Percentiles rank a stretch among this genome's conserved stretches.
Evolutionary conservation across 164 flowering plant genomes (phyloP).

Genomic region (Chimonanthus salicifolius): DNA sequence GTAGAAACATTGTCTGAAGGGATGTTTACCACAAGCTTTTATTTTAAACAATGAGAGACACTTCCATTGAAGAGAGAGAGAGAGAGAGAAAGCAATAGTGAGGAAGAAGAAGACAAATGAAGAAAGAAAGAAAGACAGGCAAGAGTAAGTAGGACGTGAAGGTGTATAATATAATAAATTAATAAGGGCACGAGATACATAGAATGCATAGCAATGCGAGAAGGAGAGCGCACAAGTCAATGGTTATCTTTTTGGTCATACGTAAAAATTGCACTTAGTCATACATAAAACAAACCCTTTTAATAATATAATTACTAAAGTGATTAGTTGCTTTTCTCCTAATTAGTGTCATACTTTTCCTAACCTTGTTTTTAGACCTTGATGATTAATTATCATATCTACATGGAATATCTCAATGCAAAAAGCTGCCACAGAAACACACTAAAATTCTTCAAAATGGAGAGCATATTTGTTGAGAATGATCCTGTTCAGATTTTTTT

Average conservation of each 20-base stretch:
- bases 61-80: no score
- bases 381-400: background rate
- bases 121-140: no score
- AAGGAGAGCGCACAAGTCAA: background rate
- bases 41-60: no score
- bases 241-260: background rate
- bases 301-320: background rate
- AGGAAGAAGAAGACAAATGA: background rate
- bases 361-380: background rate
- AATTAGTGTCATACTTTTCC: background rate
- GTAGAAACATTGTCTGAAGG: no score
- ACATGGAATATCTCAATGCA: background rate
- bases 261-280: background rate
- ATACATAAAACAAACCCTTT: background rate
- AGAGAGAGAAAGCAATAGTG: no score
- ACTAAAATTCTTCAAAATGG: background rate
- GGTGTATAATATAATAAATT: background rate
- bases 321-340: background rate
- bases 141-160: background rate
- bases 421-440: background rate
- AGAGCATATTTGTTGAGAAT: constrained; percentile 1
- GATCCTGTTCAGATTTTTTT: background rate
- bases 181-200: background rate
- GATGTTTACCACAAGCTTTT: no score
- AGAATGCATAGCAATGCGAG: background rate